These are phyloP conservation scores for California macrophylla DNA, from an alignment of 441 rosid species.

Conservation along the genomic window DNA sequence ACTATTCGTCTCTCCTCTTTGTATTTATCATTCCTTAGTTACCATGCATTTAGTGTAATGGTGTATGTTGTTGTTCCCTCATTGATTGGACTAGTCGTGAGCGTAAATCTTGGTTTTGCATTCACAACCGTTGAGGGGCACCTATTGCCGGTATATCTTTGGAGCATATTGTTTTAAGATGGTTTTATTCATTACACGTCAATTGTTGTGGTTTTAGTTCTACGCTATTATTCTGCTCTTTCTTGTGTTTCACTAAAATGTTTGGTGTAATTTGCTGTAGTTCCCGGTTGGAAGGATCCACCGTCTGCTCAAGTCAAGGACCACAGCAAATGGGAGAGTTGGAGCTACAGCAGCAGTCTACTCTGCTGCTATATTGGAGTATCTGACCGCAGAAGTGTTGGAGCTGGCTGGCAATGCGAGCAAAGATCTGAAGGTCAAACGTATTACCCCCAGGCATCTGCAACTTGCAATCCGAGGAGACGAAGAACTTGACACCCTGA, in stretches of 20 bases:
- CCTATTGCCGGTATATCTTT: not conserved
- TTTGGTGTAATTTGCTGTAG: slow-evolving; percentile 19
- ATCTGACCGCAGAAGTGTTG: slow-evolving; percentile 78
- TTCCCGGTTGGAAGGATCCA: slow-evolving; percentile 89
- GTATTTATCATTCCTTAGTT: no score
- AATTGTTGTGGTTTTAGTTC: not conserved
- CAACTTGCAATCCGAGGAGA: slow-evolving; percentile 91
- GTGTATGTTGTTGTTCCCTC: not conserved
- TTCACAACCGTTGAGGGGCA: not conserved
- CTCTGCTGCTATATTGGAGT: slow-evolving; percentile 71
- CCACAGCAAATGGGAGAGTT: slow-evolving; percentile 64
- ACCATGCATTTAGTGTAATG: not conserved
- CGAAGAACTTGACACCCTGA: slow-evolving; percentile 87
- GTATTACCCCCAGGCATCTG: slow-evolving; percentile 85
- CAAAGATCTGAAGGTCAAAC: slow-evolving; percentile 88
- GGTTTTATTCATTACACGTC: not conserved
- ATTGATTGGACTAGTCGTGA: not conserved
- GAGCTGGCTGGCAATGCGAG: slow-evolving; percentile 87
- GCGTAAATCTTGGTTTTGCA: not conserved
- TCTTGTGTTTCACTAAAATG: not conserved
- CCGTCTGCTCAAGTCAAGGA: slow-evolving; percentile 63
- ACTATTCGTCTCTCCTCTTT: not conserved
- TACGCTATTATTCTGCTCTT: not conserved
- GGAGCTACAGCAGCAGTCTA: slow-evolving; percentile 87
- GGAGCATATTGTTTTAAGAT: not conserved